Evolutionary conservation across 2,329 filamentous ascomycete genomes (phyloP), one percentile per base, ranked within the genome.

Genomic region (Xylariales sp.): DNA sequence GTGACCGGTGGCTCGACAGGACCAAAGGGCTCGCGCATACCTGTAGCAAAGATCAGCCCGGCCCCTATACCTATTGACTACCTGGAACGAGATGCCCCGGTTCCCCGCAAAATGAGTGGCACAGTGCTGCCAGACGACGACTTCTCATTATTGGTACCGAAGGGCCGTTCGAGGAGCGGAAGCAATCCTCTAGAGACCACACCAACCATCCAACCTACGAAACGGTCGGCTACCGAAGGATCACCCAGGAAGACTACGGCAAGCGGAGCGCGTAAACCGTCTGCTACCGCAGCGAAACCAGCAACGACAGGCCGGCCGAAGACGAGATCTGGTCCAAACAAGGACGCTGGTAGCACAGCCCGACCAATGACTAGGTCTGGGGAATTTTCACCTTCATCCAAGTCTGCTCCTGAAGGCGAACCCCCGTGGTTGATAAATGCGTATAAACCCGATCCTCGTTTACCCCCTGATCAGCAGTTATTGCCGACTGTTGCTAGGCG

Each of bases 391-490:
- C 55, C 65, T 59, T 54, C 62, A 56, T 62, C 73, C 54, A 59
- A 73, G 62, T 78, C 88, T 57, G 78, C 82, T 31, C 90, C 90
- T 1, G 93, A 97, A 69, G 93, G 93, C 15, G 91, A 97, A 40
- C 89, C 93, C 8, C 93, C 93, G 38, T 98, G 93, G 93, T 78
- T 97, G 65, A 79, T 93, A 33, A 87, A 86, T 16, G 88, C 95
- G 65, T 98, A 96, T 64, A 95, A 94, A 57, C 93, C 93, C 1
- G 93, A 98, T 59, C 93, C 93, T 21, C 84, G 89, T 46, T 71
- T 98, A 24, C 93, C 93, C 5, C 93, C 89, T 0, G 93, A 98
- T 47, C 87, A 98, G 62, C 93, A 98, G 59, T 82, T 98, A 40
- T 79, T 98, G 9, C 93, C 93, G 1, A 97, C 93, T 0, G 89